These are phyloP conservation scores for Hypericum perforatum DNA, from an alignment of 345 rosid species.

Conservation along the genomic window DNA sequence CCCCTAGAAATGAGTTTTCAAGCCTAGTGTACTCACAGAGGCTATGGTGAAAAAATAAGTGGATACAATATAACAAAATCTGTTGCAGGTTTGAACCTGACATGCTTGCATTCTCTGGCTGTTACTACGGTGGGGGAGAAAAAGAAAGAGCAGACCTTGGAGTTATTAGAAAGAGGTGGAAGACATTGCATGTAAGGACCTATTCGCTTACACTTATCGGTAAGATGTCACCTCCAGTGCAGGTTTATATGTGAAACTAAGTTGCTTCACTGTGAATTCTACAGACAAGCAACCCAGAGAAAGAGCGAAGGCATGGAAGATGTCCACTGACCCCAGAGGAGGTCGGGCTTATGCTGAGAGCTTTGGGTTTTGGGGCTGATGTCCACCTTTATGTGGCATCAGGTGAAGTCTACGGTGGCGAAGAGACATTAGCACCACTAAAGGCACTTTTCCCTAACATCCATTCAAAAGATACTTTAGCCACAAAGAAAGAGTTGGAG, in stretches of 20 bases:
- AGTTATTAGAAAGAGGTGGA: conserved; percentile 76
- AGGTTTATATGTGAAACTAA: conserved; percentile 2
- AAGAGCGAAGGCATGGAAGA: conserved; percentile 67
- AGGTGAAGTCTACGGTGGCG: conserved; percentile 87
- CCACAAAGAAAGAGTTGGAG: conserved; percentile 57
- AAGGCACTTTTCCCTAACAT: conserved; percentile 79
- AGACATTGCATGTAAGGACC: conserved; percentile 60
- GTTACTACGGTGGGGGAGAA: conserved; percentile 86
- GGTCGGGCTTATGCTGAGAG: conserved; percentile 85
- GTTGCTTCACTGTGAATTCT: conserved; percentile 10
- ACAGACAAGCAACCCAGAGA: conserved; percentile 71
- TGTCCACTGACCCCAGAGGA: conserved; percentile 92
- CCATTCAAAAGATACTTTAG: conserved; percentile 75
- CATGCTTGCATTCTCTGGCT: conserved; percentile 96
- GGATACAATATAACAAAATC: conserved; percentile 9
- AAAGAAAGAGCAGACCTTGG: conserved; percentile 69
- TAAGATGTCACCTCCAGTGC: background rate
- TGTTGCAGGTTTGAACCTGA: conserved; percentile 77
- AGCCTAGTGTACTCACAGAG: background rate
- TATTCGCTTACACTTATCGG: background rate
- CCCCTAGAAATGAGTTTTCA: too few relatives aligned
- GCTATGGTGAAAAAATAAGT: background rate
- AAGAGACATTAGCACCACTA: conserved; percentile 64
- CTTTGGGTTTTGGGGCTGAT: conserved; percentile 73
- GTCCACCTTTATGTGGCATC: conserved; percentile 85